phyloP scores from a whole-genome alignment of 2,329 filamentous ascomycete species.

The Cryphonectria carpinicola region DNA sequence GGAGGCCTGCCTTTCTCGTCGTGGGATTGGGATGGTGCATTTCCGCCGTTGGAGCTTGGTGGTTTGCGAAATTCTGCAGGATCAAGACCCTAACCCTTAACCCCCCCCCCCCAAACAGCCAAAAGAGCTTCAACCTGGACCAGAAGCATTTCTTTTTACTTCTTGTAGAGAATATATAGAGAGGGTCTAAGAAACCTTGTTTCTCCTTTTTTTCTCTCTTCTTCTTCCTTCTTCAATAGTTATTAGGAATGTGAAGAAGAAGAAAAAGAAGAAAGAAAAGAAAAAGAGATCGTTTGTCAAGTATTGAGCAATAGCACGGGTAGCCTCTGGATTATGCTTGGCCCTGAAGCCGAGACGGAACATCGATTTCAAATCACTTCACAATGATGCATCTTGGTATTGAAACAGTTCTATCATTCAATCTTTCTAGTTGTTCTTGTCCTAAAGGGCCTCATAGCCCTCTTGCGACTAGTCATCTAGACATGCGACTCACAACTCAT shows the following conservation, averaged over 20 bases:
- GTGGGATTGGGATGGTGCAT: background rate
- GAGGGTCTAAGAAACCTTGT: background rate
- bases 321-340: background rate
- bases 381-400: background rate
- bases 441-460: background rate
- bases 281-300: background rate
- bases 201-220: too few species aligned
- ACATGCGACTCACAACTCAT: constrained; percentile 64
- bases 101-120: too few species aligned
- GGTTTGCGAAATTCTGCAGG: constrained; percentile 9
- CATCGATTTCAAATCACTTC: background rate
- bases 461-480: background rate
- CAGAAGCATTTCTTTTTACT: background rate
- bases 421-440: background rate
- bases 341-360: background rate
- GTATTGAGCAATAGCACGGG: background rate
- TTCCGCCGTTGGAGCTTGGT: constrained; percentile 3
- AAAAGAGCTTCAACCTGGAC: background rate
- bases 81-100: constrained; percentile 7
- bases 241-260: too few species aligned
- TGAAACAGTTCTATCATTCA: background rate
- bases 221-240: too few species aligned
- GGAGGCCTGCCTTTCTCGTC: background rate
- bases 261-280: too few species aligned
- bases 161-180: background rate